phyloP scores from a whole-genome alignment of 208 protist genomes.

The Leishmania tropica region DNA sequence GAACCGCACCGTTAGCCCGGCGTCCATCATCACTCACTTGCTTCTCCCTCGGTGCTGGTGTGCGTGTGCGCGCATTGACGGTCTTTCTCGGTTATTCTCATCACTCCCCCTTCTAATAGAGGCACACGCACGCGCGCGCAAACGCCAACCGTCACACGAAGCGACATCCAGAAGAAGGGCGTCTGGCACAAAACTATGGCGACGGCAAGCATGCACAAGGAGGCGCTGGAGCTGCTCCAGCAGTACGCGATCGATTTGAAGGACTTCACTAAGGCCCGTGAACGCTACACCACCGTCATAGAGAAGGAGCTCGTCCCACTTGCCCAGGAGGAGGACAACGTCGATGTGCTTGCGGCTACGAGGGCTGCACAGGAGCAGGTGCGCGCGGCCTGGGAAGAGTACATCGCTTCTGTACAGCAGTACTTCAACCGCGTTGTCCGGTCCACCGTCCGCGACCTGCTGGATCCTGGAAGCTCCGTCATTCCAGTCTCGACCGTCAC shows the following conservation, averaged over 20 bases:
- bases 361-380: constrained; percentile 36
- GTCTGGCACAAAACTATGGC: constrained; percentile 37
- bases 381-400: constrained; percentile 56
- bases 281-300: constrained; percentile 58
- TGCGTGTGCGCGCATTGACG: background rate
- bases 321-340: constrained; percentile 33
- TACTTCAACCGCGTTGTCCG: constrained; percentile 43
- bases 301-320: constrained; percentile 36
- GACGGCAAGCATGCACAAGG: constrained; percentile 45
- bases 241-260: constrained; percentile 72
- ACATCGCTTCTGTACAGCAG: constrained; percentile 45
- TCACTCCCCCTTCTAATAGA: background rate
- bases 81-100: background rate
- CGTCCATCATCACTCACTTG: background rate
- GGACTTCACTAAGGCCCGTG: constrained; percentile 69
- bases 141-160: background rate
- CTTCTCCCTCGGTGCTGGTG: background rate
- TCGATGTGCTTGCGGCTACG: constrained; percentile 38
- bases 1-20: background rate
- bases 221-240: constrained; percentile 66
- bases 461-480: constrained; percentile 8
- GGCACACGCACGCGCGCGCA: background rate
- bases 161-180: background rate
- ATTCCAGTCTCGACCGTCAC: background rate
- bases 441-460: constrained; percentile 31